Evolutionary conservation across 2,329 filamentous ascomycete species (phyloP), one percentile per base, ranked within the genome.

Genomic region (Tolypocladium ophioglossoides): DNA sequence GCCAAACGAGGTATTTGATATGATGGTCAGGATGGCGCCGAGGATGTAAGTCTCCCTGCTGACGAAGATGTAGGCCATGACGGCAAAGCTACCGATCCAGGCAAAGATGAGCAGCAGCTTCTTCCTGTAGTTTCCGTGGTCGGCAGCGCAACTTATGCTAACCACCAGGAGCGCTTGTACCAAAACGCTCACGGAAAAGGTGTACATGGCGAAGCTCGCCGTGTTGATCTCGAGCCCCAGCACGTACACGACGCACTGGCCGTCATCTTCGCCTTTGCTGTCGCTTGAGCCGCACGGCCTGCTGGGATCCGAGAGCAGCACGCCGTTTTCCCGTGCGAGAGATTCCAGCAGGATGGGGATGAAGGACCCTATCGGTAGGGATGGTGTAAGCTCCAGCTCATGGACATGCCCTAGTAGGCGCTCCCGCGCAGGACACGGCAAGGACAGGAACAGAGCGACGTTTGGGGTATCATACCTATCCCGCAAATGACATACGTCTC

Each of bases 201-300:
- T 96, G 72, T 97, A 97, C 90, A 97, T 95, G 67, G 91, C 92
- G 69, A 97, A 96, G 69, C 89, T 95, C 38, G 92, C 91, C 1
- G 92, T 96, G 70, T 97, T 97, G 72, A 99, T 86, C 64, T 95
- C 86, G 56, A 87, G 70, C 7, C 92, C 92, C 27, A 95, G 74
- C 6, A 97, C 76, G 59, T 86, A 82, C 56, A 97, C 83, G 56
- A 97, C 76, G 66, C 94, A 99, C 67, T 95, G 89, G 50, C 77
- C 78, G 44, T 75, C 74, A 60, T 76, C 72, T 53, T 74, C 68
- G 38, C 65, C 66, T 53, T 79, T 79, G 59, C 72, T 76, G 63
- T 83, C 81, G 58, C 78, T 84, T 57, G 83, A 77, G 57, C 78
- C 83, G 73, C 92, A 97, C 48, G 90, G 86, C 35, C 80, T 87